phyloP scores from a whole-genome alignment of 2,329 filamentous ascomycete genomes.

The Botrytis paeoniae region DNA sequence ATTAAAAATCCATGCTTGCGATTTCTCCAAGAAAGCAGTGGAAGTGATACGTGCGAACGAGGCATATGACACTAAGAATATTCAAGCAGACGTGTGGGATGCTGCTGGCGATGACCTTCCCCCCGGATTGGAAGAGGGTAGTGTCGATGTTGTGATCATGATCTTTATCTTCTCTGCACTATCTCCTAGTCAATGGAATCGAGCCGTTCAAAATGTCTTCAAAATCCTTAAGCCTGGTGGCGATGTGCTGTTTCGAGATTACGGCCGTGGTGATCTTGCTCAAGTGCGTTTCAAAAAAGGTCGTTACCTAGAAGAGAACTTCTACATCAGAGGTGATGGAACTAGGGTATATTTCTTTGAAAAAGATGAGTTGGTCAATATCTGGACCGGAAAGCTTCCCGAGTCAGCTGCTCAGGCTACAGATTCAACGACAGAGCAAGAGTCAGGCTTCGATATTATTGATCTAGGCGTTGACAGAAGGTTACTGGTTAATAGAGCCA shows the following conservation, averaged over 20 bases:
- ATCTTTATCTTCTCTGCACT: conserved; percentile 97
- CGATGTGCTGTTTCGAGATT: conserved; percentile 93
- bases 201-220: conserved; percentile 77
- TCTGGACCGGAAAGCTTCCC: conserved; percentile 61
- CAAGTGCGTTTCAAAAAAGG: conserved; percentile 98
- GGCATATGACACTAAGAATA: conserved; percentile 66
- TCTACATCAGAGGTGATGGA: conserved; percentile 92
- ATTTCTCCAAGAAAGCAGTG: conserved; percentile 94
- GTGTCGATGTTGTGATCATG: conserved; percentile 87
- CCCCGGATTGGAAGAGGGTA: conserved; percentile 70
- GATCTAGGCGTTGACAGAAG: conserved; percentile 83
- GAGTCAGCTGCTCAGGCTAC: conserved; percentile 20
- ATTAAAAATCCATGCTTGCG: conserved; percentile 86
- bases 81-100: conserved; percentile 95
- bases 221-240: conserved; percentile 86
- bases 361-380: conserved; percentile 70
- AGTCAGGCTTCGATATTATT: conserved; percentile 62
- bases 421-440: conserved; percentile 21
- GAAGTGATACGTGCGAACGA: conserved; percentile 83
- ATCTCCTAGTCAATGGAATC: conserved; percentile 77
- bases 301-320: conserved; percentile 91
- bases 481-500: conserved; percentile 86
- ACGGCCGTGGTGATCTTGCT: conserved; percentile 90
- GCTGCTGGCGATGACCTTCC: conserved; percentile 71
- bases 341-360: conserved; percentile 98